Base-by-base conservation (phyloP, 192 early-diverging fungal species). In the Paraglomus occultum region DNA sequence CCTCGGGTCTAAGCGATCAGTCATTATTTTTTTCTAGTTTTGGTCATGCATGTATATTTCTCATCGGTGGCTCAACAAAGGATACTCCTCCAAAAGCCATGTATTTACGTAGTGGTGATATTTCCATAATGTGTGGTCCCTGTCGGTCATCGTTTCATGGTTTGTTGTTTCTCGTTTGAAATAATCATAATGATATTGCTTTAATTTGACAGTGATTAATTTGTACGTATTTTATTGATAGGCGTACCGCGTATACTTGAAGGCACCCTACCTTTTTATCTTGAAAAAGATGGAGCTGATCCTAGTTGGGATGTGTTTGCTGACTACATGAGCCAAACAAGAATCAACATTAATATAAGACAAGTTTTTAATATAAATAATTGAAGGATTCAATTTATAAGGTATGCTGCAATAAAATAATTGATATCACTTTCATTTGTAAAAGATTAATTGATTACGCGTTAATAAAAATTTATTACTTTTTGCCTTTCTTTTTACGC, bases 311-410 rank as follows among this genome's bases (percentile, higher is more conserved):
- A 68, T 48, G 72, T 88, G 50, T 88, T 86, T 87, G 87, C 80
- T 3, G 80, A 82, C 8, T 96, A 89, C 52, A 73, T 98, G 71
- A 60, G 63, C 14, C 78, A 81, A 15, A 79, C 91, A 7, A 83
- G 96, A 47, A 88, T 98, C 58, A 98, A 98, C 67, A 79, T 96
- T 57, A 98, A 98, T 66, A 88, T 96, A 23, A 85, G 96, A 44
- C 94, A 98, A 81, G 91, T 94, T n/a, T 68, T 68, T 64, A 48
- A 64, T 62, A 57, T 31, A 31, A 3, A 31, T 31, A 3, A 31
- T n/a, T 3, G 31, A 31, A 31, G 31, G 31, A 31, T 31, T 31
- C 31, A 31, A 31, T 31, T 2, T 31, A 31, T 31, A 31, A 3
- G 31, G 31, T 2, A 31, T 31, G 31, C 3, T 31, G 31, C 3